Base-by-base conservation (phyloP, 345 rosid species). In the Eutrema yunnanense region DNA sequence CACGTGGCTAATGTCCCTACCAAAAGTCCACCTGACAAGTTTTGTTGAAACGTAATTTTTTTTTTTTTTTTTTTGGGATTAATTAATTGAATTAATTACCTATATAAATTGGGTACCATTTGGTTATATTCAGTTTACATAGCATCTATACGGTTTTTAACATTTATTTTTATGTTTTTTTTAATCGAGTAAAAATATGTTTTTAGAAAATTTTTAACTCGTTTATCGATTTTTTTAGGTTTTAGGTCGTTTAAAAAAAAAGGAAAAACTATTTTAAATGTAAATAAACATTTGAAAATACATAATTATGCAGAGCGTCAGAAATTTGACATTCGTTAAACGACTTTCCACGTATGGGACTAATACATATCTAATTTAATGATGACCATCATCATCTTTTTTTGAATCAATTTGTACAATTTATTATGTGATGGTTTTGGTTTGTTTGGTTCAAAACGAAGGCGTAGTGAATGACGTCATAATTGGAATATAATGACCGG, bases 1-100 rank as follows among this genome's bases (percentile, higher is more conserved):
- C 79, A 76, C 79, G 79, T 76, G 79, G 74, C 59, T 0, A 32
- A 69, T 70, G 79, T 63, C 71, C 79, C 71, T 68, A 69, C 79
- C 70, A 53, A 62, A 69, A 69, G 79, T 75, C 74, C 65, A 75
- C 74, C 70, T 75, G 70, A 75, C 69, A 69, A 27, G 42, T 69
- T 62, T 69, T 67, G 77, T 46, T 57, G 72, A 73, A 65, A 8
- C 52, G 60, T 65, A 73, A 66, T 73, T 43, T 55, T 56, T 41
- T 5, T 50, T 9, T 30, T 52, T 52, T 7, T 0, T n/a, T n/a
- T n/a, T n/a, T n/a, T n/a, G 34, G 34, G 5, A 3, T 16, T 12
- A 30, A 50, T 37, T 51, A 27, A 13, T n/a, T 6, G 27, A 30
- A 29, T 27, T 5, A 26, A 8, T 16, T 43, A 34, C 56, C 4